A percentile compares a stretch with the other conserved stretches of the same genome.
Evolutionary conservation across 2,329 filamentous ascomycete genomes (phyloP).

Genomic region (Talaromyces atroroseus): DNA sequence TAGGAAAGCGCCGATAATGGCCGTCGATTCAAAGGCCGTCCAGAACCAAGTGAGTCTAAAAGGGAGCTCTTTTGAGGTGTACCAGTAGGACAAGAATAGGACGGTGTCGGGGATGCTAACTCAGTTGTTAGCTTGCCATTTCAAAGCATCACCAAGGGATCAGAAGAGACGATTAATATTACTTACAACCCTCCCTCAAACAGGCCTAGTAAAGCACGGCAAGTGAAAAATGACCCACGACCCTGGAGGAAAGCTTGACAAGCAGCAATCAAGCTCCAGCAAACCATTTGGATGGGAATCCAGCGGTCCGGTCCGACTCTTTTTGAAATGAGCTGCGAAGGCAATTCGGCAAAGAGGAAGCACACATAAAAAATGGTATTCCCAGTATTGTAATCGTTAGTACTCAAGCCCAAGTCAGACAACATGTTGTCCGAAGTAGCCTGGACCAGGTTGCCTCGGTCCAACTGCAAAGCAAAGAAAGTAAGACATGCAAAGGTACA

Average conservation of each 20-base stretch:
- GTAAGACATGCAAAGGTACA: conserved; percentile 49
- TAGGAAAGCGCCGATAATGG: conserved; percentile 44
- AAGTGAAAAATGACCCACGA: conserved; percentile 37
- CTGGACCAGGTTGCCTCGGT: conserved; percentile 58
- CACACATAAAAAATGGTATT: conserved; percentile 35
- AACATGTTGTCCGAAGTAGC: conserved; percentile 60
- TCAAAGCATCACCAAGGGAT: background rate
- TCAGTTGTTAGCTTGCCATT: conserved; percentile 2
- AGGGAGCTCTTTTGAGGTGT: conserved; percentile 65
- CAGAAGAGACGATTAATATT: conserved; percentile 23
- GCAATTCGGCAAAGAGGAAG: conserved; percentile 45
- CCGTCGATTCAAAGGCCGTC: conserved; percentile 53
- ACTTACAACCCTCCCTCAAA: conserved; percentile 57
- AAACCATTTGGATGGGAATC: conserved; percentile 55
- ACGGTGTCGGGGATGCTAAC: conserved; percentile 39
- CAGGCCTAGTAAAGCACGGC: conserved; percentile 44
- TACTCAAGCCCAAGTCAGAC: conserved; percentile 43
- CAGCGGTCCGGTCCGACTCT: conserved; percentile 49
- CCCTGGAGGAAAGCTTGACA: conserved; percentile 49
- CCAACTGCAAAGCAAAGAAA: conserved; percentile 61
- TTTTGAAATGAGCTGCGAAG: conserved; percentile 52
- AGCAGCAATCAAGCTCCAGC: conserved; percentile 51
- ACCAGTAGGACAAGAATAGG: conserved; percentile 67
- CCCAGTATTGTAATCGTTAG: conserved; percentile 42
- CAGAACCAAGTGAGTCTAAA: conserved; percentile 65